Conservation (phyloP, 768 basidiomycete genomes). For the Kwoniella newhampshirensis region DNA sequence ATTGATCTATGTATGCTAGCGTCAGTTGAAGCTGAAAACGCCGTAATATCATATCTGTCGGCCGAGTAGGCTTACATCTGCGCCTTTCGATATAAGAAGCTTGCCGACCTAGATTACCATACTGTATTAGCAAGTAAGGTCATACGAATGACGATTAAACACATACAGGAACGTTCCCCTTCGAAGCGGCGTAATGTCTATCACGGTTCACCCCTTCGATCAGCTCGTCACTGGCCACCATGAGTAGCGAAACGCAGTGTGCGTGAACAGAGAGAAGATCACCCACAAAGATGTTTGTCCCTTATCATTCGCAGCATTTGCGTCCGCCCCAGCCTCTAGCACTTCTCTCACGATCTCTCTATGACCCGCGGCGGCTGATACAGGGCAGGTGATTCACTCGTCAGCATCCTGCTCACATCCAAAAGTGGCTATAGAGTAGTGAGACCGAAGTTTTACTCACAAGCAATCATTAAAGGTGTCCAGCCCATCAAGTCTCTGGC, state of each 20-base stretch:
- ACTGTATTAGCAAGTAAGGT: not conserved
- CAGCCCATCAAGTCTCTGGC: conserved; percentile 48
- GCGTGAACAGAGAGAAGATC: too few species aligned
- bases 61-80: conserved; percentile 68
- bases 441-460: conserved; percentile 33
- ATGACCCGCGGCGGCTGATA: conserved; percentile 49
- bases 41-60: too few species aligned
- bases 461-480: conserved; percentile 53
- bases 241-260: too few species aligned
- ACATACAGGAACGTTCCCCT: conserved; percentile 47
- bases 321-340: conserved; percentile 49
- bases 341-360: conserved; percentile 49
- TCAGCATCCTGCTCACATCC: not conserved
- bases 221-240: too few species aligned
- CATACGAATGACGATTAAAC: not conserved
- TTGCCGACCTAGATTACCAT: conserved; percentile 69
- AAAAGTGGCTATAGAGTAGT: too few species aligned
- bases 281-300: conserved; percentile 53
- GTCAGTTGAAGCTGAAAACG: not conserved
- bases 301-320: conserved; percentile 50
- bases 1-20: conserved; percentile 67
- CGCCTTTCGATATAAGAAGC: conserved; percentile 78
- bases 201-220: not conserved
- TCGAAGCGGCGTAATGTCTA: conserved; percentile 55
- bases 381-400: too few species aligned